phyloP scores from a whole-genome alignment of 306 rosid species.

The Lathyrus oleraceus region DNA sequence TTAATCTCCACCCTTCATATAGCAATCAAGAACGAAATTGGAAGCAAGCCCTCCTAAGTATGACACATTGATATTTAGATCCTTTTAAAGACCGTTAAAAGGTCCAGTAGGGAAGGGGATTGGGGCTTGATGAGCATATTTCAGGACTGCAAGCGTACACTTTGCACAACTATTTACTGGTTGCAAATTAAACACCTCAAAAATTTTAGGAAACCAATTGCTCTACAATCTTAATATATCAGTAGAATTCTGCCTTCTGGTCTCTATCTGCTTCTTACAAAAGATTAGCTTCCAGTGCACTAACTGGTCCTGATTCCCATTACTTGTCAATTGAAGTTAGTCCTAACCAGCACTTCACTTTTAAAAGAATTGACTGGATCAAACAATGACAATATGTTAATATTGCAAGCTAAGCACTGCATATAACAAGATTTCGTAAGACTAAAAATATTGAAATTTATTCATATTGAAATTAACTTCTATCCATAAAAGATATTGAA shows the following conservation, averaged over 20 bases:
- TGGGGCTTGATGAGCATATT: constrained; percentile 2
- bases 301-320: constrained; percentile 31
- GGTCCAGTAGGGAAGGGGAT: neutral
- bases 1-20: neutral
- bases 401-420: constrained; percentile 7
- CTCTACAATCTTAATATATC: constrained; percentile 34
- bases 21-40: neutral
- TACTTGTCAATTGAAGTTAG: constrained; percentile 38
- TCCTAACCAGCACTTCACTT: constrained; percentile 41
- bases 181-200: constrained; percentile 35
- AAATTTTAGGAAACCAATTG: constrained; percentile 2
- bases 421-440: neutral
- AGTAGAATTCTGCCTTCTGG: constrained; percentile 8
- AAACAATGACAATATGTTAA: constrained; percentile 23
- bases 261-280: constrained; percentile 21
- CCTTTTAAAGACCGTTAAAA: neutral
- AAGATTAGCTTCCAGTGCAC: constrained; percentile 32
- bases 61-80: neutral
- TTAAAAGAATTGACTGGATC: constrained; percentile 39
- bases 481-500: too few species aligned
- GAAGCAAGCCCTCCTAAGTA: neutral
- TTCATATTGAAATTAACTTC: too few species aligned
- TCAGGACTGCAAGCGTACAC: constrained; percentile 28
- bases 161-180: constrained; percentile 34
- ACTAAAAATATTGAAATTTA: neutral